Evolutionary conservation across 2,329 filamentous ascomycete genomes (phyloP).

Genomic region (Hymenoscyphus linearis): DNA sequence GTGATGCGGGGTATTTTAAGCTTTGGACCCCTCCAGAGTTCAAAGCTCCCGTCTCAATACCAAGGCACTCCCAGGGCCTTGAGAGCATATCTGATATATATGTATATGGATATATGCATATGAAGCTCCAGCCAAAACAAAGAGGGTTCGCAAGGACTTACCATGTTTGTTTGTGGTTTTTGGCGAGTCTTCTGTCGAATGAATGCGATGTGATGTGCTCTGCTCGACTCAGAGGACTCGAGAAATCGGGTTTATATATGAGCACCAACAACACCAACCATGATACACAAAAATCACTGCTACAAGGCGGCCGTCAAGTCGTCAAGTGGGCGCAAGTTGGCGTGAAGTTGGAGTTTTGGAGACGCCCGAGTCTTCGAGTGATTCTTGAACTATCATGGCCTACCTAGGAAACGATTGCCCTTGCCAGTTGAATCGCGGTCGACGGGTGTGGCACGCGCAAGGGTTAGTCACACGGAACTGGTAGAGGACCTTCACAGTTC

Average conservation of each 20-base stretch:
- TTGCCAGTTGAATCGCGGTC: neutral
- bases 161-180: slow-evolving; percentile 23
- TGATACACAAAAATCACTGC: slow-evolving; percentile 2
- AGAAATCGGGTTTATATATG: neutral
- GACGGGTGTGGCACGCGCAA: slow-evolving; percentile 23
- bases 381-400: neutral
- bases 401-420: neutral
- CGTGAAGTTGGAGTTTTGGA: neutral
- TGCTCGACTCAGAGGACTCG: neutral
- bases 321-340: no score
- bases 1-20: neutral
- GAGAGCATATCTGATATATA: no score
- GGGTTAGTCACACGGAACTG: slow-evolving; percentile 28
- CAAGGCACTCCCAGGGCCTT: no score
- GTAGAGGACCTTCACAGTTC: neutral
- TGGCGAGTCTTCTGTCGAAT: slow-evolving; percentile 6
- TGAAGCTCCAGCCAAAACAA: neutral
- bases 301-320: neutral
- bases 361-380: neutral
- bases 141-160: slow-evolving; percentile 11
- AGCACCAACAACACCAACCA: neutral
- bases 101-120: neutral
- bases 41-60: neutral
- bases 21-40: neutral
- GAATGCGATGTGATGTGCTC: neutral